Percentiles rank a stretch among this genome's conserved stretches.
These are phyloP conservation scores for Hypoxylon intermedium DNA, from an alignment of 495 filamentous ascomycete species.

Conservation along the genomic window DNA sequence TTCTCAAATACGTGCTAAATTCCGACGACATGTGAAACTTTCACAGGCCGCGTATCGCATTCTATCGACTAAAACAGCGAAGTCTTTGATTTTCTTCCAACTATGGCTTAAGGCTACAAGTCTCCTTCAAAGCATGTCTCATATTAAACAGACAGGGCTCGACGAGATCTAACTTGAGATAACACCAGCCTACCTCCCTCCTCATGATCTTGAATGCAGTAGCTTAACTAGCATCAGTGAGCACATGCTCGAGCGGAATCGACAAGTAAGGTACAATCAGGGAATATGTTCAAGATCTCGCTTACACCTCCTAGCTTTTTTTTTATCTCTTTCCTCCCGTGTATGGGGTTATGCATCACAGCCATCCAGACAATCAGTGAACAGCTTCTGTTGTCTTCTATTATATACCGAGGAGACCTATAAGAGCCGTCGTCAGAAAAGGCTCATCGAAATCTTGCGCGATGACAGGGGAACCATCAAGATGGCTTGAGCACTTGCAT, in stretches of 20 bases:
- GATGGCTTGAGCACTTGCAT: conserved; percentile 49
- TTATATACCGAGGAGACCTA: background rate
- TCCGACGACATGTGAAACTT: background rate
- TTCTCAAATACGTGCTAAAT: background rate
- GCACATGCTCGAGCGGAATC: too few species aligned
- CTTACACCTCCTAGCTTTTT: conserved; percentile 26
- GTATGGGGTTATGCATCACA: conserved; percentile 17
- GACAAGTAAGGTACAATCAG: conserved; percentile 17
- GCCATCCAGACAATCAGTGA: too few species aligned
- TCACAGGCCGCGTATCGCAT: background rate
- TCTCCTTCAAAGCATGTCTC: conserved; percentile 18
- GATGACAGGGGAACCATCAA: conserved; percentile 41
- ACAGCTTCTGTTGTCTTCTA: too few species aligned
- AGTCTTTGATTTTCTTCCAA: background rate
- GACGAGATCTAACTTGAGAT: conserved; percentile 3
- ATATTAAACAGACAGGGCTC: conserved; percentile 7
- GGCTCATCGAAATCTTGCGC: conserved; percentile 34
- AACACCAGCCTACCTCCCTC: conserved; percentile 13
- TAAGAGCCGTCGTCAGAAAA: conserved; percentile 35
- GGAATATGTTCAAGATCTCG: conserved; percentile 32
- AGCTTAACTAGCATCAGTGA: conserved; percentile 25
- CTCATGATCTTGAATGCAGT: conserved; percentile 22
- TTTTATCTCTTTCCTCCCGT: conserved; percentile 24
- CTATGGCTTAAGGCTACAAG: conserved; percentile 18
- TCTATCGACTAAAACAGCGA: conserved; percentile 1